Conservation (phyloP, 805 yeast genomes). For the Candida chauliodis region DNA sequence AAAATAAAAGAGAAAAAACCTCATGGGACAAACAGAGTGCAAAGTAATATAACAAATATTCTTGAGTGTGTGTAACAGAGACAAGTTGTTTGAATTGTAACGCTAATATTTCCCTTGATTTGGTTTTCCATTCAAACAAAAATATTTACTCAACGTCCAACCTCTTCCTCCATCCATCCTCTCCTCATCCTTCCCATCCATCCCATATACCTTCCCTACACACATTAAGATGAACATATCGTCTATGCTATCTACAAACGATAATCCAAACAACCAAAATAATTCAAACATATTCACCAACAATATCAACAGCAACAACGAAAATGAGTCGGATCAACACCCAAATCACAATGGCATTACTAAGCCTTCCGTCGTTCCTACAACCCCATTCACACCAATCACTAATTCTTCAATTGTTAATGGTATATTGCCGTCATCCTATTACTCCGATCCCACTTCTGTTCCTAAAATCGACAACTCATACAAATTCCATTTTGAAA, state of each 20-base stretch:
- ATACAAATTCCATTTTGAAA: constrained; percentile 7
- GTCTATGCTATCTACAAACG: constrained; percentile 31
- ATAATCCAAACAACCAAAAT: constrained; percentile 4
- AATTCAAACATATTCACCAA: neutral
- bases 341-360: no score
- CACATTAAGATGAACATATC: constrained; percentile 27
- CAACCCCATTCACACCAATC: constrained; percentile 1
- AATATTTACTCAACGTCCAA: neutral
- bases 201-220: neutral
- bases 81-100: no score
- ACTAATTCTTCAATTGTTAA: constrained; percentile 2
- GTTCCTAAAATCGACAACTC: constrained; percentile 4
- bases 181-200: neutral
- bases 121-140: neutral
- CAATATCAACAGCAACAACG: neutral
- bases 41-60: no score
- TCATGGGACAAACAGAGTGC: no score
- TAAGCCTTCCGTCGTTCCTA: neutral
- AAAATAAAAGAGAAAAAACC: no score
- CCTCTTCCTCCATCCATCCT: neutral
- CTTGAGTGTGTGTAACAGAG: no score
- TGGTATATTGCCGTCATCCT: constrained; percentile 3
- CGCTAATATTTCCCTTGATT: neutral
- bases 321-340: no score
- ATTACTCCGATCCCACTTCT: neutral